Conservation (phyloP, 2,329 filamentous ascomycete genomes). For the Dactylellina leptospora region DNA sequence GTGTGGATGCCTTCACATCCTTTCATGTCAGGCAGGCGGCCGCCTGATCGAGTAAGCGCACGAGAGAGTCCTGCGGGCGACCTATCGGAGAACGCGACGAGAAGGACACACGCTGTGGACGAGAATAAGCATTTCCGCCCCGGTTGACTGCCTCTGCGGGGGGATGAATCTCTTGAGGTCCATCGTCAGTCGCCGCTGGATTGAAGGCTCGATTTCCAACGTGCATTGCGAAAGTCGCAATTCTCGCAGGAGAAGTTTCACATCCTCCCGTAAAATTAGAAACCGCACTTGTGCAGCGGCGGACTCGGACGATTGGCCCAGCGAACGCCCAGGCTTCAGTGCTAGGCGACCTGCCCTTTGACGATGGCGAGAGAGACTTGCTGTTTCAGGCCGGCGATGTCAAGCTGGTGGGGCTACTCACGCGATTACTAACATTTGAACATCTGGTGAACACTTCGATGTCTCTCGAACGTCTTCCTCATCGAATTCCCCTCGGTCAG, state of each 20-base stretch:
- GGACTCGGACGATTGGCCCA: conserved; percentile 30
- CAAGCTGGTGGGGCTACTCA: neutral
- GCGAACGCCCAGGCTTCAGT: conserved; percentile 20
- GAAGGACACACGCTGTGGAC: conserved; percentile 4
- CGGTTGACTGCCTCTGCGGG: conserved; percentile 22
- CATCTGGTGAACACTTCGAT: neutral
- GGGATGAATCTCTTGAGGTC: too few relatives aligned
- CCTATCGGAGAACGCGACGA: conserved; percentile 41
- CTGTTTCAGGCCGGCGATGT: conserved; percentile 22
- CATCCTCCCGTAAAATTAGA: conserved; percentile 18
- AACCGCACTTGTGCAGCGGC: conserved; percentile 29
- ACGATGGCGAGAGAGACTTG: conserved; percentile 19
- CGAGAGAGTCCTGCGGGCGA: neutral
- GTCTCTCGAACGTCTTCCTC: neutral
- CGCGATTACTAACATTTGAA: neutral
- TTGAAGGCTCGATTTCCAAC: too few relatives aligned
- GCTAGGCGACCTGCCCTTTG: conserved; percentile 46
- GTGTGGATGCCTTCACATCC: conserved; percentile 42
- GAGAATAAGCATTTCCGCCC: conserved; percentile 45
- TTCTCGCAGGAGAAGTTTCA: conserved; percentile 41
- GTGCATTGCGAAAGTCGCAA: too few relatives aligned
- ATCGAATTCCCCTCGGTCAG: conserved; percentile 2
- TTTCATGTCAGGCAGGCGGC: conserved; percentile 45
- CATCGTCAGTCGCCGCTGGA: too few relatives aligned
- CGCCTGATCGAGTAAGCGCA: conserved; percentile 51